These are phyloP conservation scores for Fusarium marasasianum DNA, from an alignment of 2,329 filamentous ascomycete species.

Conservation along the genomic window DNA sequence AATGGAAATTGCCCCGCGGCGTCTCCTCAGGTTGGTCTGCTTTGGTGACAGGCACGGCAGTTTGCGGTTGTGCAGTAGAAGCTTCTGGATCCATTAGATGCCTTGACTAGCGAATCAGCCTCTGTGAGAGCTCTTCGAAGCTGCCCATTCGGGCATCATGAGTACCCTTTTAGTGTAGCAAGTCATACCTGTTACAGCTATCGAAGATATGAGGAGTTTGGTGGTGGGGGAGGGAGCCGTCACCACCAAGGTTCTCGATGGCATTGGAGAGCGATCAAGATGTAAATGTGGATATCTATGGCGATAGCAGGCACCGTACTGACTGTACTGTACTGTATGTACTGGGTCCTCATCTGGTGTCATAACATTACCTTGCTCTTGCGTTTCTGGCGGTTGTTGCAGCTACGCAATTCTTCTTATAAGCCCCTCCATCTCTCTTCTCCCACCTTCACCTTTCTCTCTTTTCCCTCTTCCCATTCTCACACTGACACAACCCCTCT, in stretches of 20 bases:
- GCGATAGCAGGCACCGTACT: background rate
- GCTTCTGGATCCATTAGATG: slow-evolving; percentile 20
- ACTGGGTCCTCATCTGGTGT: slow-evolving; percentile 5
- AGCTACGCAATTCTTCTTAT: slow-evolving; percentile 10
- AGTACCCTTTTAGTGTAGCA: background rate
- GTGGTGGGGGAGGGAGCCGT: slow-evolving; percentile 12
- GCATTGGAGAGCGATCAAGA: background rate
- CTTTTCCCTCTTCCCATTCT: background rate
- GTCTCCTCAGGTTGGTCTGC: background rate
- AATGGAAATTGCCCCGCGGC: slow-evolving; percentile 8
- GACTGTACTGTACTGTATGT: background rate
- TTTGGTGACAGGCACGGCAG: slow-evolving; percentile 12
- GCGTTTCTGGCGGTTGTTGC: background rate
- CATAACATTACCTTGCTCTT: slow-evolving; percentile 1
- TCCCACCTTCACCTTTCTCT: background rate
- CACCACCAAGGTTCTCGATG: slow-evolving; percentile 33
- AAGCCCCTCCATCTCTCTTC: background rate
- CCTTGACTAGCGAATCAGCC: slow-evolving; percentile 1
- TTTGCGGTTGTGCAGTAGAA: slow-evolving; percentile 11
- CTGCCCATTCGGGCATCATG: slow-evolving; percentile 17
- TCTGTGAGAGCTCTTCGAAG: slow-evolving; percentile 11
- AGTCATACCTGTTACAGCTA: background rate
- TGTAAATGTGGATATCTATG: slow-evolving; percentile 2
- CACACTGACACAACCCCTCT: background rate
- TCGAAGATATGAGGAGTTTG: background rate